phyloP scores from a whole-genome alignment of 495 filamentous ascomycete species.

The Penicillium ucsense region DNA sequence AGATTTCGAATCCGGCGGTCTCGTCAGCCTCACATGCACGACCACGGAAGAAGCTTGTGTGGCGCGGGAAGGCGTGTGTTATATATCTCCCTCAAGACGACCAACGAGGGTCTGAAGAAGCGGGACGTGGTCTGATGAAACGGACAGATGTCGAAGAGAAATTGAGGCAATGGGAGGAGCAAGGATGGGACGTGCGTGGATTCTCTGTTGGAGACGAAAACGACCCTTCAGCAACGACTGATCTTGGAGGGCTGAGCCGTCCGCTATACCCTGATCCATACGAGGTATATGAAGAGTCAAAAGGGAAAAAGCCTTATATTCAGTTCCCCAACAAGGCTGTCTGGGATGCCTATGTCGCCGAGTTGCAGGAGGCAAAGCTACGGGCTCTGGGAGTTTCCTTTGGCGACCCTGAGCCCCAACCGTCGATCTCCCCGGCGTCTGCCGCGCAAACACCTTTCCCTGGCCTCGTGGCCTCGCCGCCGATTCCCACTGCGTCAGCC shows the following conservation, averaged over 20 bases:
- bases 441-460: slow-evolving; percentile 45
- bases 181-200: slow-evolving; percentile 66
- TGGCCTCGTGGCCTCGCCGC: slow-evolving; percentile 48
- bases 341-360: slow-evolving; percentile 77
- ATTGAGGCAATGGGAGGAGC: slow-evolving; percentile 57
- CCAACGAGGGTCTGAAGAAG: slow-evolving; percentile 47
- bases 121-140: slow-evolving; percentile 48
- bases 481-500: slow-evolving; percentile 40
- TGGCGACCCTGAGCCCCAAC: slow-evolving; percentile 57
- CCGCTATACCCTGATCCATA: slow-evolving; percentile 59
- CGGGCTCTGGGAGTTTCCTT: slow-evolving; percentile 78
- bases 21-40: slow-evolving; percentile 18
- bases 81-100: slow-evolving; percentile 64
- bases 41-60: slow-evolving; percentile 38
- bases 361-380: slow-evolving; percentile 80
- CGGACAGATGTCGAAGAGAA: slow-evolving; percentile 52
- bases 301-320: slow-evolving; percentile 45
- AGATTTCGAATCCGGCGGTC: slow-evolving; percentile 9
- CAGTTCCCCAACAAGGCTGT: slow-evolving; percentile 65
- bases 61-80: slow-evolving; percentile 65
- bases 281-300: slow-evolving; percentile 47
- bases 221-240: slow-evolving; percentile 17
- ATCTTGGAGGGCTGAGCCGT: slow-evolving; percentile 52
- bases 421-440: slow-evolving; percentile 66
- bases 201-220: slow-evolving; percentile 51